phyloP scores from a whole-genome alignment of 2,329 filamentous ascomycete genomes.

The Bipolaris sorokiniana region DNA sequence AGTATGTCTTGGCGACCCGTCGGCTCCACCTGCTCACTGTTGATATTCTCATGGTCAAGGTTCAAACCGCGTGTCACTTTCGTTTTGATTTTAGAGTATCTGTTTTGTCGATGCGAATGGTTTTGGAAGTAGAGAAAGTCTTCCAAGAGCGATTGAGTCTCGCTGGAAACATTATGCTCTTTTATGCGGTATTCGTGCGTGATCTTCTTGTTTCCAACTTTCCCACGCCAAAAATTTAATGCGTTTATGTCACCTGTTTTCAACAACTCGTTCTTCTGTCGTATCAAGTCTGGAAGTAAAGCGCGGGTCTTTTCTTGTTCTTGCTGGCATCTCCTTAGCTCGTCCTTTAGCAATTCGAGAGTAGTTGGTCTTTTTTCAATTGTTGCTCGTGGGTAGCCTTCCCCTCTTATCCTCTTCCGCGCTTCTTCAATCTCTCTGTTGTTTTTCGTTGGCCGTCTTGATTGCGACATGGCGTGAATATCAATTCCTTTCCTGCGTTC shows the following conservation, averaged over 20 bases:
- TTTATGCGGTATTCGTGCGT: not conserved
- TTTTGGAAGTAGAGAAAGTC: constrained; percentile 4
- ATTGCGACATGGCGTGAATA: not conserved
- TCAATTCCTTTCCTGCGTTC: not conserved
- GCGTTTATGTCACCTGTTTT: not conserved
- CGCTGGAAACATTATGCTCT: not conserved
- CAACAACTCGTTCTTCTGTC: not conserved
- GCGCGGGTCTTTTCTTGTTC: not conserved
- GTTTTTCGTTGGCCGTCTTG: not conserved
- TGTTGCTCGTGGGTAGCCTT: not conserved
- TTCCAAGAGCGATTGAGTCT: not conserved
- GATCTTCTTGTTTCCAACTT: not conserved
- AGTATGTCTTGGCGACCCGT: not conserved
- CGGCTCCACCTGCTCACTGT: no score
- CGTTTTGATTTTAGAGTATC: not conserved
- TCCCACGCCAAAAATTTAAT: not conserved
- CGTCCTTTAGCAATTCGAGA: not conserved
- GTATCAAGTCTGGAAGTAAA: not conserved
- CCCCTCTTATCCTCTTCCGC: not conserved
- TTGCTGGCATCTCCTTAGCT: not conserved
- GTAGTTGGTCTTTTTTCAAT: not conserved
- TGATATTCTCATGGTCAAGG: no score
- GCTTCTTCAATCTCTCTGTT: not conserved
- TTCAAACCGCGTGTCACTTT: no score
- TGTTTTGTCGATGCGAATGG: not conserved